phyloP scores from a whole-genome alignment of 2,329 filamentous ascomycete genomes.

The Capronia americana region DNA sequence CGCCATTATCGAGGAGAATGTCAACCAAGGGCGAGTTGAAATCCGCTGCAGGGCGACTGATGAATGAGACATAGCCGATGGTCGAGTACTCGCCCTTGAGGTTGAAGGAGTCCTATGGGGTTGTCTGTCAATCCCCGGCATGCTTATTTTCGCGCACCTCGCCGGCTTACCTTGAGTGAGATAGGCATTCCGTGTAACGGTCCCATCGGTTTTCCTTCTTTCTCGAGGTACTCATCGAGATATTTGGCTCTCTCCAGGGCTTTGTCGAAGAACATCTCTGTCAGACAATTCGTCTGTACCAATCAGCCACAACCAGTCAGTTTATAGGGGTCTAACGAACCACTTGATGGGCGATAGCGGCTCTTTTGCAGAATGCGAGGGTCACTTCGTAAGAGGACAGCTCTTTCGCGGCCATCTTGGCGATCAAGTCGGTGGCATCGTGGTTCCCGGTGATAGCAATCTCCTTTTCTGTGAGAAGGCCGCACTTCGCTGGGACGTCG shows the following conservation, averaged over 20 bases:
- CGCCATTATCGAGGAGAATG: conserved; percentile 48
- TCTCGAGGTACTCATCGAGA: conserved; percentile 62
- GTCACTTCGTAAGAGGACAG: conserved; percentile 43
- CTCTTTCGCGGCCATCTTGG: conserved; percentile 27
- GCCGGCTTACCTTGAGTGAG: conserved; percentile 22
- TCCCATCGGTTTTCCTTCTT: conserved; percentile 58
- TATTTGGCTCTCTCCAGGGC: conserved; percentile 63
- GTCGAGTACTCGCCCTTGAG: conserved; percentile 43
- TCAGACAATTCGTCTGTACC: conserved; percentile 35
- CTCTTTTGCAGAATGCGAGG: conserved; percentile 52
- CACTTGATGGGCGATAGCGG: conserved; percentile 49
- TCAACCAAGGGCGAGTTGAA: conserved; percentile 41
- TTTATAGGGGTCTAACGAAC: conserved; percentile 53
- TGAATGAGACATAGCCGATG: conserved; percentile 42
- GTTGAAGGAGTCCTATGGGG: conserved; percentile 50
- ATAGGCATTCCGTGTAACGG: conserved; percentile 66
- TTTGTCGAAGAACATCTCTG: conserved; percentile 56
- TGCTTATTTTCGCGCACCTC: not conserved
- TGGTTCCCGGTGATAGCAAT: conserved; percentile 57
- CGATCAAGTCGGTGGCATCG: conserved; percentile 50
- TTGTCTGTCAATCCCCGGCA: conserved; percentile 13
- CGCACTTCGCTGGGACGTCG: conserved; percentile 48
- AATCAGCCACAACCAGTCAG: conserved; percentile 2
- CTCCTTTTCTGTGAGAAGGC: conserved; percentile 53
- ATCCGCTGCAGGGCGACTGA: conserved; percentile 36